Conservation (phyloP, 1,139 yeast species). For the Debaryomyces fabryi region DNA sequence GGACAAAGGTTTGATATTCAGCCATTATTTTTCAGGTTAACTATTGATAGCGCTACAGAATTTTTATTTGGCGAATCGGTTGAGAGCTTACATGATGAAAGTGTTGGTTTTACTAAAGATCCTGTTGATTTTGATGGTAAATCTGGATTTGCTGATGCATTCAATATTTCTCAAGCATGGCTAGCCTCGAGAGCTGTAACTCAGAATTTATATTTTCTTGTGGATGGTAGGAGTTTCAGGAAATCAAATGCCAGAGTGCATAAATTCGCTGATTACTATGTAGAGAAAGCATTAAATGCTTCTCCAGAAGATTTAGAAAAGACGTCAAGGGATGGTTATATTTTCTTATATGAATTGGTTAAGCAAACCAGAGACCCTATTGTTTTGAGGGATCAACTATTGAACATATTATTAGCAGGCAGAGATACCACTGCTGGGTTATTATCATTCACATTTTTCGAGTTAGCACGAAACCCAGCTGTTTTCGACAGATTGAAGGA, state of each 20-base stretch:
- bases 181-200: conserved; percentile 41
- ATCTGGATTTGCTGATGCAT: conserved; percentile 44
- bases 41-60: conserved; percentile 62
- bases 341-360: conserved; percentile 53
- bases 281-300: conserved; percentile 31
- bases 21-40: conserved; percentile 49
- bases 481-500: conserved; percentile 41
- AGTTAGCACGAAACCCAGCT: conserved; percentile 47
- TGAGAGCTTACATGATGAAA: conserved; percentile 37
- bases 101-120: conserved; percentile 19
- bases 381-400: conserved; percentile 53
- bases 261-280: conserved; percentile 34
- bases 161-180: conserved; percentile 41
- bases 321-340: conserved; percentile 42
- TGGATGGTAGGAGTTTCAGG: conserved; percentile 36
- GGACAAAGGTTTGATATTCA: conserved; percentile 50
- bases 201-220: conserved; percentile 38
- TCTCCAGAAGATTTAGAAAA: conserved; percentile 36
- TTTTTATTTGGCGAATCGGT: conserved; percentile 60
- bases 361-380: conserved; percentile 53
- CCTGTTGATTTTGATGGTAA: conserved; percentile 29
- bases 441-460: conserved; percentile 49
- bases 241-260: conserved; percentile 34
- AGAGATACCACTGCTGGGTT: conserved; percentile 62
- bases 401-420: conserved; percentile 57